Percentiles rank a stretch among this genome's conserved stretches.
Evolutionary conservation across 2,329 filamentous ascomycete genomes (phyloP).

Genomic region (Diatrype stigma): DNA sequence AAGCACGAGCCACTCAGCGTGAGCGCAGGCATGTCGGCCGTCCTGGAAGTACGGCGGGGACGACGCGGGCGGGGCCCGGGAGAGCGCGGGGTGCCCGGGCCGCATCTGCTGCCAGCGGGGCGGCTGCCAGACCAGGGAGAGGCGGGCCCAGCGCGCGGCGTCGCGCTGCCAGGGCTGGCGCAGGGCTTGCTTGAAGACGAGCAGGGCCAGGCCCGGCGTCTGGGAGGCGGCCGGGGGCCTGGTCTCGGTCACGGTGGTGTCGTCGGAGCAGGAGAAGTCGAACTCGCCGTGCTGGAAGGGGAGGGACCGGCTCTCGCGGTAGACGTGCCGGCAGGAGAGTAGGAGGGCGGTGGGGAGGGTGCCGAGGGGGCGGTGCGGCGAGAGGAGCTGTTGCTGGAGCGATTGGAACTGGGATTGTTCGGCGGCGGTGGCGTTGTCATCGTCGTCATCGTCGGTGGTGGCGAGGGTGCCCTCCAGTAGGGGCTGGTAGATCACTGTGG

Average conservation of each 20-base stretch:
- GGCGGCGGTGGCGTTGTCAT: no score
- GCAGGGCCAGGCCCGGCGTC: no score
- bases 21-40: no score
- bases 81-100: constrained; percentile 36
- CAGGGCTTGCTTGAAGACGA: constrained; percentile 40
- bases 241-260: no score
- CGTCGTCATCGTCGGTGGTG: no score
- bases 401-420: neutral
- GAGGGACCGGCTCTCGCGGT: constrained; percentile 35
- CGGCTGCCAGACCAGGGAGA: constrained; percentile 38
- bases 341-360: constrained; percentile 39
- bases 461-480: neutral
- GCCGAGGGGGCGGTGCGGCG: constrained; percentile 32
- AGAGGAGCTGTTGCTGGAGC: constrained; percentile 18
- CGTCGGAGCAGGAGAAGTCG: constrained; percentile 32
- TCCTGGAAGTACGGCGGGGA: no score
- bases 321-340: constrained; percentile 34
- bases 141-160: constrained; percentile 34
- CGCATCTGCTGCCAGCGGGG: constrained; percentile 23
- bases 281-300: constrained; percentile 43
- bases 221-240: no score
- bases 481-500: no score
- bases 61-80: constrained; percentile 29
- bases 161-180: constrained; percentile 38
- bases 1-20: no score